Base-by-base conservation (phyloP, 768 basidiomycete species). In the Boletellus ananas region DNA sequence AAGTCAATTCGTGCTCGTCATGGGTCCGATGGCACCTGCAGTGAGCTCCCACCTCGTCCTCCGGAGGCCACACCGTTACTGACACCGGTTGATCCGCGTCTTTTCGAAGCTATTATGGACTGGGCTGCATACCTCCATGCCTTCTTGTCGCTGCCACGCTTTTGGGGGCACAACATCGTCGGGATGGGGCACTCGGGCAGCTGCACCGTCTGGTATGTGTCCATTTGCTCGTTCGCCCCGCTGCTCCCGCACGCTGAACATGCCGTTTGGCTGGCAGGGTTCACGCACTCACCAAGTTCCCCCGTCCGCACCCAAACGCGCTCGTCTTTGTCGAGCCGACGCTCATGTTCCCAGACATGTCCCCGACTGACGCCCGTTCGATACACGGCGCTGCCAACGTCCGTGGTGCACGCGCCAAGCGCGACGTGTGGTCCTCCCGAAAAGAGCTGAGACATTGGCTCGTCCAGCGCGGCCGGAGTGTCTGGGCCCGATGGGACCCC, bases 361-460 rank as follows among this genome's bases (percentile, higher is more conserved):
- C 65, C 1, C 54, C 67, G 6, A 53, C 52, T 1, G 66, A 67
- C 34, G 58, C 57, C 3, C 66, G 66, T n/a, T 51, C 47, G 3
- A 48, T 63, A n/a, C 66, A 61, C 16, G 66, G 66, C 6, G 58
- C 61, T 4, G 58, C 67, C 35, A 67, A 67, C 25, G 61, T 69
- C 14, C 62, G 62, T 3, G 65, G 61, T 4, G 63, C 62, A 6
- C 54, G 50, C 4, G 48, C 47, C 11, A 67, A 64, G 45, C 66
- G 58, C 3, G 63, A 67, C n/a, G 50, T 14, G 4, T 67, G 66
- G 66, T 2, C 45, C 4, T 59, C 58, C 13, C 68, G 63, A 2
- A 43, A 57, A 16, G 61, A 56, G 1, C 50, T 59, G 6, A 41
- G 21, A 36, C 53, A 35, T 0, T 69, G 64, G 65, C 43, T 65